A percentile compares a stretch with the other conserved stretches of the same genome.
These are phyloP conservation scores for Melaleuca alternifolia DNA, from an alignment of 345 rosid species.

Conservation along the genomic window DNA sequence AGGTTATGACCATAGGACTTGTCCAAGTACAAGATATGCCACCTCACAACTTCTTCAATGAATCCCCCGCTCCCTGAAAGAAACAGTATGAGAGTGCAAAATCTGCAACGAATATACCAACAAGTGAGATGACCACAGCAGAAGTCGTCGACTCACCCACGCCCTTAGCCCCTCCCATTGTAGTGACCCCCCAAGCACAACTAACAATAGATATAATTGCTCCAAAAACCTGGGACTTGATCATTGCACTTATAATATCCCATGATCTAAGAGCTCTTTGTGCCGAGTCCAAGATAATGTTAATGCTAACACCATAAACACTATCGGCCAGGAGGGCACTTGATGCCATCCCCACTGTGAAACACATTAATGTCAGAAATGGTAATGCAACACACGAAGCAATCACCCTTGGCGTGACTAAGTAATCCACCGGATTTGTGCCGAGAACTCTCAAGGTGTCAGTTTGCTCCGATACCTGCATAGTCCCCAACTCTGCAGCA, in stretches of 20 bases:
- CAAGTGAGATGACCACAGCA: slow-evolving; percentile 18
- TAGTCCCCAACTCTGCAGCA: slow-evolving; percentile 16
- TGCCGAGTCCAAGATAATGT: slow-evolving; percentile 37
- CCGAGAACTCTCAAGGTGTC: slow-evolving; percentile 17
- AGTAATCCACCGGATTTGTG: slow-evolving; percentile 10
- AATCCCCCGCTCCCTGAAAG: slow-evolving; percentile 17
- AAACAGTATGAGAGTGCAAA: slow-evolving; percentile 10
- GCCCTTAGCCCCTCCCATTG: slow-evolving; percentile 18
- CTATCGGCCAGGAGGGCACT: slow-evolving; percentile 13
- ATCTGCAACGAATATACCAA: slow-evolving; percentile 13
- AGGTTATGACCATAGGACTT: background rate
- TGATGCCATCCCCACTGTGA: slow-evolving; percentile 11
- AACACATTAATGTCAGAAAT: slow-evolving; percentile 10
- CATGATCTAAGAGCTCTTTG: slow-evolving; percentile 27
- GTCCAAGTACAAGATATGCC: background rate
- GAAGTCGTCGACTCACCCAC: slow-evolving; percentile 18
- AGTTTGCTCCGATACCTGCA: slow-evolving; percentile 18
- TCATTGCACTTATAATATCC: slow-evolving; percentile 32
- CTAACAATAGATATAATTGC: slow-evolving; percentile 9
- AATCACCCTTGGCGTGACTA: slow-evolving; percentile 14
- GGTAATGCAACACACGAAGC: slow-evolving; percentile 14
- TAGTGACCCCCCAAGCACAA: slow-evolving; percentile 18
- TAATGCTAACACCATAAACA: slow-evolving; percentile 23
- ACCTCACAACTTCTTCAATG: slow-evolving; percentile 7
- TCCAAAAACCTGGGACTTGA: slow-evolving; percentile 15